These are phyloP conservation scores for Castanea crenata DNA, from an alignment of 306 rosid genomes.

Conservation along the genomic window DNA sequence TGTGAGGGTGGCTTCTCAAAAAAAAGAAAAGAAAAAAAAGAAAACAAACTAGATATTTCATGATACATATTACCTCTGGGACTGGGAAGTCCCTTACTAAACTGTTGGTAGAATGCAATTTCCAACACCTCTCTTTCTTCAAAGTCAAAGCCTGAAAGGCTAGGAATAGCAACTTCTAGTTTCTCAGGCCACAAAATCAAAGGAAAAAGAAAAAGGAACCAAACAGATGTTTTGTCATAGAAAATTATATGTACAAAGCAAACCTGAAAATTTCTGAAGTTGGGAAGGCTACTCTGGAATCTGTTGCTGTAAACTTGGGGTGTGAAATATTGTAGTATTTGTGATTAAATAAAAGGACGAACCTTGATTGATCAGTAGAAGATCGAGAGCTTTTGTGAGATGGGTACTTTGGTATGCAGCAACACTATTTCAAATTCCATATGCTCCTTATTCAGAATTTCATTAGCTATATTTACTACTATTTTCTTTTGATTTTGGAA, in stretches of 20 bases:
- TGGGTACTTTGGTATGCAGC: neutral
- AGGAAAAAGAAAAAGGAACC: neutral
- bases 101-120: neutral
- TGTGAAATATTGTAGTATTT: neutral
- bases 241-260: neutral
- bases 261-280: neutral
- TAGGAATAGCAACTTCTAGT: neutral
- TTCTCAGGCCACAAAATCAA: neutral
- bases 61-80: too few species aligned
- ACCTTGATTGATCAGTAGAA: neutral
- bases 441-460: neutral
- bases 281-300: neutral
- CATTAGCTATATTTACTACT: neutral
- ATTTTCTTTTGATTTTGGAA: too few species aligned
- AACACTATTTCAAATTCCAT: neutral
- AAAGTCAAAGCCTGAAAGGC: neutral
- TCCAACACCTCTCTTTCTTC: neutral
- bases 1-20: too few species aligned
- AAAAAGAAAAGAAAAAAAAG: too few species aligned
- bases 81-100: too few species aligned
- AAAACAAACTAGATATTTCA: too few species aligned
- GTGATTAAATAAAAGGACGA: neutral
- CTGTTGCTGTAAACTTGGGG: neutral
- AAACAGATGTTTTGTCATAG: neutral
- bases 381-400: too few species aligned